phyloP scores from a whole-genome alignment of 345 rosid genomes.

The Tarenaya hassleriana region DNA sequence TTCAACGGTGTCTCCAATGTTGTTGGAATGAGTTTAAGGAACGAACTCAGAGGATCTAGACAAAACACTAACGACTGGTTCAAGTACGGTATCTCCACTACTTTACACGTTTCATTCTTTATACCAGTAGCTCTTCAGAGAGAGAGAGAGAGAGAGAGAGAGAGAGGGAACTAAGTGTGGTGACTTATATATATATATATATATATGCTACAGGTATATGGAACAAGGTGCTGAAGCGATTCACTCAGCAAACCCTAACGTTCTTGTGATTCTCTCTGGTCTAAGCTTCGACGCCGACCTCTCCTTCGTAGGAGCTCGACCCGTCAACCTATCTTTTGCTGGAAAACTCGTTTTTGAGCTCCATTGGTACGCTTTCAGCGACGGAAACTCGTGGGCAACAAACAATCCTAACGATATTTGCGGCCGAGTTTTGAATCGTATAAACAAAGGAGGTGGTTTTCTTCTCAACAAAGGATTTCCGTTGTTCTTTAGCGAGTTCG shows the following conservation, averaged over 20 bases:
- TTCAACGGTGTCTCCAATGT: constrained; percentile 59
- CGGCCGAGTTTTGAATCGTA: constrained; percentile 47
- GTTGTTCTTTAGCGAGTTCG: constrained; percentile 67
- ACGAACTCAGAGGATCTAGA: constrained; percentile 80
- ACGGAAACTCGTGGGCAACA: constrained; percentile 59
- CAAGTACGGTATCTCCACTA: constrained; percentile 41
- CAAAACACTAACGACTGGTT: constrained; percentile 85
- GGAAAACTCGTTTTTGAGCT: constrained; percentile 68
- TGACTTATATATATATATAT: not conserved
- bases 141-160: no score
- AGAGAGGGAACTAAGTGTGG: no score
- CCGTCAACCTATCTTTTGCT: constrained; percentile 46
- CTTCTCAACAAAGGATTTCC: constrained; percentile 66
- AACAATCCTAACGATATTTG: constrained; percentile 75
- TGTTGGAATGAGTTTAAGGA: constrained; percentile 90
- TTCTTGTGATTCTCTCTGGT: constrained; percentile 85
- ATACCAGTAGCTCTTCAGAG: no score
- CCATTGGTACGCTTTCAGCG: constrained; percentile 78
- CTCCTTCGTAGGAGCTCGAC: constrained; percentile 45
- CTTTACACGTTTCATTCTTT: not conserved
- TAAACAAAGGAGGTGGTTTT: constrained; percentile 53
- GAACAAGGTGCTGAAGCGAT: constrained; percentile 87
- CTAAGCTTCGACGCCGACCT: constrained; percentile 66
- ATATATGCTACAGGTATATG: constrained; percentile 48
- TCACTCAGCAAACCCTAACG: constrained; percentile 74